A percentile compares a stretch with the other conserved stretches of the same genome.
These are phyloP conservation scores for Kuraishia ogatae DNA, from an alignment of 805 yeast genomes.

Conservation along the genomic window DNA sequence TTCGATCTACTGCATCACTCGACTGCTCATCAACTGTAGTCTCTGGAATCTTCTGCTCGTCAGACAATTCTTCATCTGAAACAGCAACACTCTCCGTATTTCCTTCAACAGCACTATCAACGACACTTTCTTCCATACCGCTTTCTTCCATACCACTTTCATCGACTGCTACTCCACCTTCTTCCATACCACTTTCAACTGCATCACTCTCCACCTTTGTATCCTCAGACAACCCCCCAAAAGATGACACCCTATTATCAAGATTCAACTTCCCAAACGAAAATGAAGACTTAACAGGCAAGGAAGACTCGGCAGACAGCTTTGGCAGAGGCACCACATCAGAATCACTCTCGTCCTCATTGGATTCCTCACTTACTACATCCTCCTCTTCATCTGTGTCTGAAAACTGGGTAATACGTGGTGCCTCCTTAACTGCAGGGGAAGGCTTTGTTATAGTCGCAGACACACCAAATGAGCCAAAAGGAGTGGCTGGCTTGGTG, in stretches of 20 bases:
- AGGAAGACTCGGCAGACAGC: neutral
- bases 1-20: neutral
- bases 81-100: neutral
- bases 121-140: neutral
- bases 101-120: neutral
- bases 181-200: neutral
- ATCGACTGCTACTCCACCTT: too few relatives aligned
- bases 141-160: neutral
- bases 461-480: constrained; percentile 1
- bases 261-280: neutral
- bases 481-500: neutral
- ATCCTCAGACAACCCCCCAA: neutral
- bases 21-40: neutral
- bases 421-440: neutral
- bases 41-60: neutral
- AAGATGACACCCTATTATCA: neutral
- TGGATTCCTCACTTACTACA: constrained; percentile 6
- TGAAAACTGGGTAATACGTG: neutral
- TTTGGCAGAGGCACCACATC: neutral
- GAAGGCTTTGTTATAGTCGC: neutral
- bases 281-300: neutral
- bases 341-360: constrained; percentile 7
- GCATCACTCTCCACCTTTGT: neutral
- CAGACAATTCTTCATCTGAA: neutral
- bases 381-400: neutral